Base-by-base conservation (phyloP, 148 eudicot genomes). In the Amaranthus hypochondriacus region DNA sequence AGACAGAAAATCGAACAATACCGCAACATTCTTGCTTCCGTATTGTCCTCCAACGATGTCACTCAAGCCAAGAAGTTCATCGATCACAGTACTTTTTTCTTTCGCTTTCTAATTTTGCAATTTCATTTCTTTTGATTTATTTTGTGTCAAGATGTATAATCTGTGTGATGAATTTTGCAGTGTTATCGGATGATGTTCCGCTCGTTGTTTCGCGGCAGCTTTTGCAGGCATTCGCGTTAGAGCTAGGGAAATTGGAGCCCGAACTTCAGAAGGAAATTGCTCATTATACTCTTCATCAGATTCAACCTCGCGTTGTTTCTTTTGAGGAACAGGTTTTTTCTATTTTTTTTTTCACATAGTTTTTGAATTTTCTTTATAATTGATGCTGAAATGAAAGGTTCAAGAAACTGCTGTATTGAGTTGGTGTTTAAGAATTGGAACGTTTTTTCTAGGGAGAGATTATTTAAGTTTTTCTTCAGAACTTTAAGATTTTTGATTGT, bases 251-350 rank as follows among this genome's bases (percentile, higher is more conserved):
- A 53, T 80, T 95, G 75, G 88, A 87, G 80, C 81, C 96, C 9
- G 96, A 90, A 72, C 78, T 81, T 66, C 97, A 95, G 63, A 92
- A 92, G 88, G 96, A 95, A 76, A 90, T 92, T 65, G 95, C 97
- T 8, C 93, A 95, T 76, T 92, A 90, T 78, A 84, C 95, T 3
- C 98, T 95, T 57, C 84, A 87, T 71, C 93, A 92, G 84, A 95
- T 95, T 82, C 98, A 95, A 77, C 98, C 97, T 56, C 91, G 98
- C 43, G 97, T 95, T 21, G 98, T 95, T 66, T 95, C 98, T 0
- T 95, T 95, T 28, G 98, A 95, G 75, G 98, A 95, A 62, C 98
- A 95, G 90, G 98, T 92, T 54, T 11, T 69, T 54, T 69, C 56
- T 56, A 0, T 28, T 28, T 28, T 28, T 28, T 28, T 28, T 28